Conservation (phyloP, 352 stramenopile species). For the Globisporangium acanthophoron region DNA sequence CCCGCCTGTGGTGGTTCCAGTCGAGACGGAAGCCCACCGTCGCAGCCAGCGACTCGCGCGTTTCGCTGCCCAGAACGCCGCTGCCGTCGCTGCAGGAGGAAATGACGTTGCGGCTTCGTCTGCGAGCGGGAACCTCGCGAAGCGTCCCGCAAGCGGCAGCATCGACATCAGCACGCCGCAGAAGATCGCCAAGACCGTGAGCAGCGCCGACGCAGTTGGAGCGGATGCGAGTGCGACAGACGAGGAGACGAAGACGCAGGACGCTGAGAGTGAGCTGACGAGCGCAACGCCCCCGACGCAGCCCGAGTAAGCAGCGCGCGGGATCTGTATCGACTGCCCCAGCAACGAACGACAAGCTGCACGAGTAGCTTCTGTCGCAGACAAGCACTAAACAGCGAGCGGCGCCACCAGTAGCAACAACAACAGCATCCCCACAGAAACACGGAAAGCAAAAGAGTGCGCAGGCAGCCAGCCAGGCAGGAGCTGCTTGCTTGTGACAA, state of each 20-base stretch:
- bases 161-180: constrained; percentile 23
- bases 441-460: too few species aligned
- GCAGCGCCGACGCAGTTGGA: constrained; percentile 13
- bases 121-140: constrained; percentile 20
- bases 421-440: too few species aligned
- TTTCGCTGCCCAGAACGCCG: constrained; percentile 18
- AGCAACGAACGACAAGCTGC: too few species aligned
- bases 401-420: too few species aligned
- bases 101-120: not conserved
- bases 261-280: not conserved
- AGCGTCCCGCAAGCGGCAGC: constrained; percentile 28
- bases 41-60: constrained; percentile 46
- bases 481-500: too few species aligned
- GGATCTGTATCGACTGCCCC: too few species aligned
- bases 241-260: not conserved
- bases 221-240: not conserved
- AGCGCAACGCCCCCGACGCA: constrained; percentile 1
- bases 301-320: constrained; percentile 1
- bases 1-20: not conserved
- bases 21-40: constrained; percentile 27
- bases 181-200: constrained; percentile 35
- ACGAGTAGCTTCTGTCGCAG: too few species aligned
- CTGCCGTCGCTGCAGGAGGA: not conserved
- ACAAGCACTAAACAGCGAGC: too few species aligned
- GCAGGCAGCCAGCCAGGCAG: too few species aligned